Evolutionary conservation across 1,139 yeast genomes (phyloP).

Genomic region (Spencermartinsiella ligniputridi): DNA sequence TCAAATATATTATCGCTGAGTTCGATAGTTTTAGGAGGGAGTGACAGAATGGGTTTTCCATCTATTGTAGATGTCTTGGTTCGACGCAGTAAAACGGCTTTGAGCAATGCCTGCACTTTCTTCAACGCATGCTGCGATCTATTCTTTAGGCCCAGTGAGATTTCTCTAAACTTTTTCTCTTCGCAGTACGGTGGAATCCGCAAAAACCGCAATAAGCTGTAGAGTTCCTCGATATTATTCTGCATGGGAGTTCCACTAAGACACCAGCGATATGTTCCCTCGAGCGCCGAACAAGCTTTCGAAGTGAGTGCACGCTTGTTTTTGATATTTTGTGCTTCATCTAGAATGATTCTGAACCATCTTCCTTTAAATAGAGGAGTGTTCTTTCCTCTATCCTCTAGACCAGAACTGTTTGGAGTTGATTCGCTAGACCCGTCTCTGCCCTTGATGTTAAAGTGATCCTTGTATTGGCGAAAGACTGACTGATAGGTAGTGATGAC

Average conservation of each 20-base stretch:
- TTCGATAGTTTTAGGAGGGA: conserved; percentile 61
- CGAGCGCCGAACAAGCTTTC: conserved; percentile 57
- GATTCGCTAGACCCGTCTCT: conserved; percentile 24
- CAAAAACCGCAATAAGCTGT: conserved; percentile 69
- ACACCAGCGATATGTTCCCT: conserved; percentile 63
- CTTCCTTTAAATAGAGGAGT: conserved; percentile 66
- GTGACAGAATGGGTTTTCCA: conserved; percentile 63
- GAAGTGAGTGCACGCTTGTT: conserved; percentile 67
- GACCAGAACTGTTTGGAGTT: conserved; percentile 10
- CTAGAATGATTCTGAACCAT: conserved; percentile 69
- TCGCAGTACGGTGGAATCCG: conserved; percentile 48
- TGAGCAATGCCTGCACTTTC: conserved; percentile 67
- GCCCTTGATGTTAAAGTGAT: conserved; percentile 31
- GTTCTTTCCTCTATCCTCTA: conserved; percentile 1
- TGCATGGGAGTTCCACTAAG: conserved; percentile 96
- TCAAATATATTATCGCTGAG: conserved; percentile 49
- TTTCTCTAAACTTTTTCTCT: conserved; percentile 55
- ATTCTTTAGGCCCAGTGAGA: conserved; percentile 48
- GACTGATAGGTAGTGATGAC: conserved; percentile 79
- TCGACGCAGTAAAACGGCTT: conserved; percentile 75
- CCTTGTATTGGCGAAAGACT: conserved; percentile 43
- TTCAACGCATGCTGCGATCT: conserved; percentile 43
- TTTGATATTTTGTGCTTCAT: conserved; percentile 89
- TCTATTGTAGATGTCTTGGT: conserved; percentile 71
- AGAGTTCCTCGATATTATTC: conserved; percentile 74